phyloP scores from a whole-genome alignment of 805 yeast species.

The Lipomyces lipofer region DNA sequence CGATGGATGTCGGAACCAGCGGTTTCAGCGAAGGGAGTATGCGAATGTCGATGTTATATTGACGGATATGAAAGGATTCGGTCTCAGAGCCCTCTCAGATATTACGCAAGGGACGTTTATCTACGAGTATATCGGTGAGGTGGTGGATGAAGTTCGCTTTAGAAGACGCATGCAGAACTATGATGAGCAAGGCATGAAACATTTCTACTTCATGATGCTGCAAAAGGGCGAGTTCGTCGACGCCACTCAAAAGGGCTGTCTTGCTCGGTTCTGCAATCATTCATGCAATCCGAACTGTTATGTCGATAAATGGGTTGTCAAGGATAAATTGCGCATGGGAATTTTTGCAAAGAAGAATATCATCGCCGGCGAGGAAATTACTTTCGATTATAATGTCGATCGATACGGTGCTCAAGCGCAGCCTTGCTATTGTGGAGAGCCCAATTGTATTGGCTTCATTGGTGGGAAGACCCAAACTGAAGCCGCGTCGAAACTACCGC shows the following conservation, averaged over 20 bases:
- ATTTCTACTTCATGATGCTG: conserved; percentile 89
- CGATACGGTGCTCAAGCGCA: conserved; percentile 94
- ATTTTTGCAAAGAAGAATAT: conserved; percentile 82
- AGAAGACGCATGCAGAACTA: conserved; percentile 71
- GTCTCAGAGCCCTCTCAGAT: conserved; percentile 68
- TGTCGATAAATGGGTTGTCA: conserved; percentile 97
- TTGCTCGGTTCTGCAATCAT: conserved; percentile 92
- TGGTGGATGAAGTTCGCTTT: conserved; percentile 77
- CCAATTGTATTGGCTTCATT: conserved; percentile 86
- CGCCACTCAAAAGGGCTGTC: conserved; percentile 84
- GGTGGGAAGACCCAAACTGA: conserved; percentile 98
- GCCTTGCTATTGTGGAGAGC: conserved; percentile 90
- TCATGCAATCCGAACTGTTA: conserved; percentile 93
- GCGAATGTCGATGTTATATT: conserved; percentile 77
- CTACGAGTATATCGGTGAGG: conserved; percentile 93
- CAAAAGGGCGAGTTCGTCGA: conserved; percentile 88
- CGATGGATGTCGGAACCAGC: conserved; percentile 74
- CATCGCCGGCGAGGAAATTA: conserved; percentile 78
- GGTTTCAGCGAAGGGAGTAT: conserved; percentile 77
- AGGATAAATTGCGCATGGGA: conserved; percentile 88
- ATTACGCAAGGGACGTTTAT: conserved; percentile 69
- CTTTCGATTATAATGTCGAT: conserved; percentile 92
- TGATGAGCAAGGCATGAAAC: conserved; percentile 80
- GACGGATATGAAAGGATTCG: conserved; percentile 86
- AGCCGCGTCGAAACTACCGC: conserved; percentile 80